A percentile compares a stretch with the other conserved stretches of the same genome.
phyloP scores from a whole-genome alignment of 768 basidiomycete species.

The Mycena belliarum region DNA sequence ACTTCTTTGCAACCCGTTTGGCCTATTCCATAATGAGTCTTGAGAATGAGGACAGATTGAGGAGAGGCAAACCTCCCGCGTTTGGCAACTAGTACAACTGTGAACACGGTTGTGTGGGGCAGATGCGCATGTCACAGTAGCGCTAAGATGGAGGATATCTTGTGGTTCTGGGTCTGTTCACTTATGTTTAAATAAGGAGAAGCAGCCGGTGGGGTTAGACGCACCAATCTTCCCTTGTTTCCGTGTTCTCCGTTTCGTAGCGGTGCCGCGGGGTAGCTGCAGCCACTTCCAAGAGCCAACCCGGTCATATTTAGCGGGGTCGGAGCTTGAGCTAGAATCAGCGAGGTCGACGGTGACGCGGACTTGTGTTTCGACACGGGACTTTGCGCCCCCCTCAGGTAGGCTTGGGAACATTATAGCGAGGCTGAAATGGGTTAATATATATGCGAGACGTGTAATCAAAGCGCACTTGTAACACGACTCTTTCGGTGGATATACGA shows the following conservation, averaged over 20 bases:
- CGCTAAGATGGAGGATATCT: constrained; percentile 71
- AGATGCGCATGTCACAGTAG: constrained; percentile 79
- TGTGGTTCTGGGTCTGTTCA: constrained; percentile 61
- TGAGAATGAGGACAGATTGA: not conserved
- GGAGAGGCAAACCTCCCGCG: constrained; percentile 66
- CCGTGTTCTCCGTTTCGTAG: constrained; percentile 81
- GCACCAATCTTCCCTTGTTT: constrained; percentile 83
- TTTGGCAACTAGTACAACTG: constrained; percentile 86
- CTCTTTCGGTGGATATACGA: constrained; percentile 74
- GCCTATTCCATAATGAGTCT: constrained; percentile 48
- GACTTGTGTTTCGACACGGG: constrained; percentile 93
- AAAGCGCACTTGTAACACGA: constrained; percentile 66
- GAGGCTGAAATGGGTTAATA: constrained; percentile 45
- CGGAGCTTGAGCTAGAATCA: constrained; percentile 61
- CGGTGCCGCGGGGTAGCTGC: constrained; percentile 74
- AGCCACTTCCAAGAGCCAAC: constrained; percentile 93
- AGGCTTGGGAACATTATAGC: constrained; percentile 84
- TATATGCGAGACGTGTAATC: not conserved
- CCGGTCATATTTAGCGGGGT: constrained; percentile 68
- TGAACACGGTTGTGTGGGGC: constrained; percentile 74
- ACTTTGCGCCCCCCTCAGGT: constrained; percentile 82
- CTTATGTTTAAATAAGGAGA: constrained; percentile 17
- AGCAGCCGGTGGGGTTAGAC: constrained; percentile 18
- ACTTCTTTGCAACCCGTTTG: constrained; percentile 86
- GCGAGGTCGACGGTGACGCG: constrained; percentile 81